Percentiles rank a stretch among this genome's conserved stretches.
Conservation (phyloP, 2,329 filamentous ascomycete species). For the Ophiostoma montium region DNA sequence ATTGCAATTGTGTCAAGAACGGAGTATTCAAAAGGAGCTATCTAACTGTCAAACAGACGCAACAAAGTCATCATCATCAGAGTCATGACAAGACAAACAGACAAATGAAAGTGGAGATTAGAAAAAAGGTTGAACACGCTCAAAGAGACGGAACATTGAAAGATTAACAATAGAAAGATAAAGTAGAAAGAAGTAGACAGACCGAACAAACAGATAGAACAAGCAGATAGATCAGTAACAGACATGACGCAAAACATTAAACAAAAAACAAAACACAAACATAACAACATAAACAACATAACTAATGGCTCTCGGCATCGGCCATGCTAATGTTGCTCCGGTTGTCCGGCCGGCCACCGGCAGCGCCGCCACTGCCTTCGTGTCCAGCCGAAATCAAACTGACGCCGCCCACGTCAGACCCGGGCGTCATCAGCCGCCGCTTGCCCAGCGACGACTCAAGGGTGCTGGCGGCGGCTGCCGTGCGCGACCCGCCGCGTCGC, state of each 20-base stretch:
- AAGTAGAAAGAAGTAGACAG: background rate
- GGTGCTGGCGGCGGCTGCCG: slow-evolving; percentile 13
- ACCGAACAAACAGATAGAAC: background rate
- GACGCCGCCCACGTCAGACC: slow-evolving; percentile 37
- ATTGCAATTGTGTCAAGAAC: no score
- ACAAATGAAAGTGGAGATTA: background rate
- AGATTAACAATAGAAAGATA: background rate
- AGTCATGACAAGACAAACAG: background rate
- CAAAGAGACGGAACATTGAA: background rate
- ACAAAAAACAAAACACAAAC: background rate
- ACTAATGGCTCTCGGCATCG: background rate
- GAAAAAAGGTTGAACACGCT: background rate
- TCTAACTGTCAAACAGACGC: background rate
- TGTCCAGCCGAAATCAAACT: slow-evolving; percentile 24
- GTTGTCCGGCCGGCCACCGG: slow-evolving; percentile 13
- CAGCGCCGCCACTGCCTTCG: slow-evolving; percentile 18
- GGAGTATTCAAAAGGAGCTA: no score
- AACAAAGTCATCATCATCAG: background rate
- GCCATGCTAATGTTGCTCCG: slow-evolving; percentile 25
- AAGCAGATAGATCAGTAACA: background rate
- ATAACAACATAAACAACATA: no score
- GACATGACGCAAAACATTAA: background rate
- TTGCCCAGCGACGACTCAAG: slow-evolving; percentile 1
- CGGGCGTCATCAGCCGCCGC: slow-evolving; percentile 28
- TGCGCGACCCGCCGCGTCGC: slow-evolving; percentile 11